Conservation (phyloP, 2,329 filamentous ascomycete genomes). For the Exophiala bonariae region DNA sequence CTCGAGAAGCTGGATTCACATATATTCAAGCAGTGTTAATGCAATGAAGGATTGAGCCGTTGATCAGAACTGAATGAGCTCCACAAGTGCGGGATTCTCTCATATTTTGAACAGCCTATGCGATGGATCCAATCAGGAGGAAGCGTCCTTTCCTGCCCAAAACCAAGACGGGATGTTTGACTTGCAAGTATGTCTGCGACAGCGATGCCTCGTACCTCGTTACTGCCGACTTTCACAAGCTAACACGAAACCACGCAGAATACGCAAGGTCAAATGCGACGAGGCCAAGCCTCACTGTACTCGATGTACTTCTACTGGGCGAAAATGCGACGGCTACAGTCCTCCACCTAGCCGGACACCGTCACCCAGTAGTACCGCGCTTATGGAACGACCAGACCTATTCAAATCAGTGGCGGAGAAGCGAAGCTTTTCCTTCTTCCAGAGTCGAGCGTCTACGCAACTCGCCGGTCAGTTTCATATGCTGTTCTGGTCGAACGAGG, state of each 20-base stretch:
- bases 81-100: not conserved
- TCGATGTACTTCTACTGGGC: constrained; percentile 56
- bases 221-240: not conserved
- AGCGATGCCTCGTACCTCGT: too few relatives aligned
- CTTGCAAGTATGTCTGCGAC: constrained; percentile 52
- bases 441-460: constrained; percentile 40
- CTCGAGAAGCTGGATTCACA: not conserved
- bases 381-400: constrained; percentile 25
- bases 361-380: constrained; percentile 22
- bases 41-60: not conserved
- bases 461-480: constrained; percentile 47
- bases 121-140: constrained; percentile 10
- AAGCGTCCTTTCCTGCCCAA: constrained; percentile 14
- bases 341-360: constrained; percentile 16
- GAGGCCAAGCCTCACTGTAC: constrained; percentile 55
- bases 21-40: not conserved
- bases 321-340: constrained; percentile 58
- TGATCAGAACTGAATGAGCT: not conserved
- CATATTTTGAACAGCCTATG: too few relatives aligned
- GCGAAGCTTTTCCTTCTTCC: constrained; percentile 43
- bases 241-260: not conserved
- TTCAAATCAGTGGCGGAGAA: constrained; percentile 37
- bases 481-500: constrained; percentile 47
- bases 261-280: constrained; percentile 58
- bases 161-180: constrained; percentile 47